phyloP scores from a whole-genome alignment of 2,329 filamentous ascomycete genomes.

The Zasmidium citrigriseum region DNA sequence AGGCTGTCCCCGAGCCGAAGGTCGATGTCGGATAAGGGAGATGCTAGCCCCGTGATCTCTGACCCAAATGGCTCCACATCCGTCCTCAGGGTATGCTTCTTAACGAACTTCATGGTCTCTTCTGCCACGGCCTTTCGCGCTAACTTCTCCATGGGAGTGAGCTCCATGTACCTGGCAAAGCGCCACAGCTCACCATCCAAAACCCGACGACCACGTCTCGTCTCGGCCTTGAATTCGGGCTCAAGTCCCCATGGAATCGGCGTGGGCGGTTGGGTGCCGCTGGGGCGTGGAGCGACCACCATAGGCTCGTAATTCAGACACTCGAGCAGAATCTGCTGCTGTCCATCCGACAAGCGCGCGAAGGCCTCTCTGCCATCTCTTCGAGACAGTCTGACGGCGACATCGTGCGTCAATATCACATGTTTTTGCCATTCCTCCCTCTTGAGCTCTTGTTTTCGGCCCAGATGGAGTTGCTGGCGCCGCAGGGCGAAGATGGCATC shows the following conservation, averaged over 20 bases:
- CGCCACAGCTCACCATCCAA: conserved; percentile 28
- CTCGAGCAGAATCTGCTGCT: no score
- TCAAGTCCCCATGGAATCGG: conserved; percentile 10
- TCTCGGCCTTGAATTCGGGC: not conserved
- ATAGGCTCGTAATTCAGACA: no score
- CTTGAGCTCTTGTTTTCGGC: no score
- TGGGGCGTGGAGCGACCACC: not conserved
- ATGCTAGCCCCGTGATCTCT: conserved; percentile 52
- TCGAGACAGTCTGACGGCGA: no score
- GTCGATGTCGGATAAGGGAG: conserved; percentile 58
- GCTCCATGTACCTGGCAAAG: conserved; percentile 48
- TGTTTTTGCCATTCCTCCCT: no score
- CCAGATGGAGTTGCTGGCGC: no score
- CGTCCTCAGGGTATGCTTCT: conserved; percentile 21
- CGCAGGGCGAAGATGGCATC: no score
- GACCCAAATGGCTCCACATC: conserved; percentile 53
- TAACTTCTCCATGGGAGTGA: conserved; percentile 44
- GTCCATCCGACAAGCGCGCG: no score
- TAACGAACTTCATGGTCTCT: conserved; percentile 29
- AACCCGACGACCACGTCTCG: not conserved
- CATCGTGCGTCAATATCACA: no score
- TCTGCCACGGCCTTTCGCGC: conserved; percentile 39
- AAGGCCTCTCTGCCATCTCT: no score
- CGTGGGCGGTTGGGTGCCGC: not conserved
- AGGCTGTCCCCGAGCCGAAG: conserved; percentile 41